Evolutionary conservation across 1,284 basidiomycete species (phyloP).

Genomic region (Sanghuangporus sanghuang): DNA sequence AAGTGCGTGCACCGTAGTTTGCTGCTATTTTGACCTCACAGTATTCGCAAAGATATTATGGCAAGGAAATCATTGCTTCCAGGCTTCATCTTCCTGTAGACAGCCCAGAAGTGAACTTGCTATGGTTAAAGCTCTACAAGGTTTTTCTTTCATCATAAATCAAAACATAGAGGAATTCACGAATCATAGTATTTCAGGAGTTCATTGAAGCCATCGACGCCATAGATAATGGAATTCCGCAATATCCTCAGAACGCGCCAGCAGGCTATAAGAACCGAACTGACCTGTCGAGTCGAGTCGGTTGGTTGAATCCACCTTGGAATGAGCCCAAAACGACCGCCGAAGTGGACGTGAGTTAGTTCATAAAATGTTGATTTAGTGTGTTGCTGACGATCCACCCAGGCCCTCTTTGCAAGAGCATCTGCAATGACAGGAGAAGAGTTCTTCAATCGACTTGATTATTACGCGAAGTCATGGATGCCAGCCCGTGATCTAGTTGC

Average conservation of each 20-base stretch:
- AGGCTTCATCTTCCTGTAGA: constrained; percentile 46
- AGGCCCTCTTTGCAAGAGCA: constrained; percentile 42
- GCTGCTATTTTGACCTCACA: constrained; percentile 6
- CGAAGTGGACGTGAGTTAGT: constrained; percentile 61
- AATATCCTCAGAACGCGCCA: constrained; percentile 58
- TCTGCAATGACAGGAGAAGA: constrained; percentile 84
- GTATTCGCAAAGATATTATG: constrained; percentile 71
- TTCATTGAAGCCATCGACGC: constrained; percentile 95
- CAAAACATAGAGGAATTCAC: background rate
- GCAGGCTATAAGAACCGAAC: constrained; percentile 74
- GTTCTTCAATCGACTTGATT: constrained; percentile 78
- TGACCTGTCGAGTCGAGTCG: constrained; percentile 79
- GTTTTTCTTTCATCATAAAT: constrained; percentile 29
- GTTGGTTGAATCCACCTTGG: constrained; percentile 86
- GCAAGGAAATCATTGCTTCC: constrained; percentile 79
- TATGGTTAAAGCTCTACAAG: constrained; percentile 91
- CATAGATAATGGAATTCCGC: constrained; percentile 91
- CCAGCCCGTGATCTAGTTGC: constrained; percentile 85
- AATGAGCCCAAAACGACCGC: constrained; percentile 66
- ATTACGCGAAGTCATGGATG: constrained; percentile 87
- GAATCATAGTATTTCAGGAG: constrained; percentile 44
- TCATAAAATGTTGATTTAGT: constrained; percentile 14
- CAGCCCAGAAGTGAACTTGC: constrained; percentile 60
- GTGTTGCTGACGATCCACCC: constrained; percentile 18
- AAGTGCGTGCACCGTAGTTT: constrained; percentile 52